A percentile compares a stretch with the other conserved stretches of the same genome.
phyloP scores from a whole-genome alignment of 2,329 filamentous ascomycete species.

The Sclerotinia spermophila region DNA sequence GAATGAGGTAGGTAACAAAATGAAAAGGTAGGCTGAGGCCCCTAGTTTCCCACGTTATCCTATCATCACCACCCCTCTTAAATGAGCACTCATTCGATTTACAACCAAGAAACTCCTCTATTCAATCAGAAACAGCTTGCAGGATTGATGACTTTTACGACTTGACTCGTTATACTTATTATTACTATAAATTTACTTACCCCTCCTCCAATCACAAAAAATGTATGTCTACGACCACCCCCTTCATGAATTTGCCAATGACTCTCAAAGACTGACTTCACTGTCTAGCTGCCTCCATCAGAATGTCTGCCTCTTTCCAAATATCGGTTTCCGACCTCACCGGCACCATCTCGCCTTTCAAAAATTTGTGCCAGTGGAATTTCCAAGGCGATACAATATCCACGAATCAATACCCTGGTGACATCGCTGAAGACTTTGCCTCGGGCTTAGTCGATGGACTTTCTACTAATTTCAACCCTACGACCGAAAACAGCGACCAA shows the following conservation, averaged over 20 bases:
- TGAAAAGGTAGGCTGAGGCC: background rate
- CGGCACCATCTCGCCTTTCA: background rate
- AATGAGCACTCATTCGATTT: background rate
- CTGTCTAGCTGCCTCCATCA: background rate
- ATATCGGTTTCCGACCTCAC: background rate
- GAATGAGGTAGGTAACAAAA: background rate
- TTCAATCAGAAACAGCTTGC: background rate
- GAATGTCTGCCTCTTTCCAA: background rate
- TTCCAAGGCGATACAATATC: slow-evolving; percentile 1
- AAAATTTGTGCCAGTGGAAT: background rate
- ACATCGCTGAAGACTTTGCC: background rate
- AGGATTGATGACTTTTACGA: background rate
- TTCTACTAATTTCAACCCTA: background rate
- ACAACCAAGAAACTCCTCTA: background rate
- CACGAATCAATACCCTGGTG: background rate
- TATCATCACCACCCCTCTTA: background rate
- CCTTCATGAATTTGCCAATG: slow-evolving; percentile 2
- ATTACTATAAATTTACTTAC: background rate
- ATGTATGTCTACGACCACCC: background rate
- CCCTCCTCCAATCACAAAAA: background rate
- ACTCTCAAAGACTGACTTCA: background rate
- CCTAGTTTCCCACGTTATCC: background rate
- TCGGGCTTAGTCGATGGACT: background rate
- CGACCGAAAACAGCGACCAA: background rate
- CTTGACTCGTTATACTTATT: background rate